Percentiles rank a stretch among this genome's conserved stretches.
Conservation (phyloP, 2,329 filamentous ascomycete species). For the Leptographium flavum region DNA sequence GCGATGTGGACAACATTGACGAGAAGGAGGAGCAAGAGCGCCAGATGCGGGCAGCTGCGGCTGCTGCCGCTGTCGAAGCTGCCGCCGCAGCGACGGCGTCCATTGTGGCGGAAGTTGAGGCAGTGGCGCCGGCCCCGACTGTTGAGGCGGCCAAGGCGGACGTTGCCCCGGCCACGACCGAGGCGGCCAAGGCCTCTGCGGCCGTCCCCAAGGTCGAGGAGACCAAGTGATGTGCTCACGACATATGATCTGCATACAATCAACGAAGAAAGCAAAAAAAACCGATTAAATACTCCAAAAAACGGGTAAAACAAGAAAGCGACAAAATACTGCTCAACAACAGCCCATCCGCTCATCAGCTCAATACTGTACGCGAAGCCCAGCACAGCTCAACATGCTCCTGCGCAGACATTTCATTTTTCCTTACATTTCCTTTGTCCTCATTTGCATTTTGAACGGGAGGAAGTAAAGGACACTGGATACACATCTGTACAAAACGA, state of each 20-base stretch:
- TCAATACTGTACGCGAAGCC: too few species aligned
- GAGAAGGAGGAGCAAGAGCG: slow-evolving; percentile 58
- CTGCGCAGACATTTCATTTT: neutral
- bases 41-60: neutral
- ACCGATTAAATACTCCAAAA: neutral
- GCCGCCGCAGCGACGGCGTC: slow-evolving; percentile 23
- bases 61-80: slow-evolving; percentile 33
- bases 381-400: neutral
- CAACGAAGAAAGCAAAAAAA: too few species aligned
- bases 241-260: neutral
- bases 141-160: slow-evolving; percentile 32
- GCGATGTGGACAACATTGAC: slow-evolving; percentile 85
- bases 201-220: slow-evolving; percentile 25
- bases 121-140: slow-evolving; percentile 35
- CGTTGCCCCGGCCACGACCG: slow-evolving; percentile 33
- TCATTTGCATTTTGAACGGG: neutral
- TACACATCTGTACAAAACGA: neutral
- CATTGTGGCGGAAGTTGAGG: slow-evolving; percentile 31
- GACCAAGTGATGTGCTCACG: neutral
- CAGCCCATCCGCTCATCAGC: too few species aligned
- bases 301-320: neutral
- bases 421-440: slow-evolving; percentile 2
- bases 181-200: slow-evolving; percentile 13
- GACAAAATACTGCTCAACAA: neutral
- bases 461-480: neutral